Evolutionary conservation across 495 filamentous ascomycete genomes (phyloP), one percentile per base, ranked within the genome.

Genomic region (Penicillium psychrofluorescens): DNA sequence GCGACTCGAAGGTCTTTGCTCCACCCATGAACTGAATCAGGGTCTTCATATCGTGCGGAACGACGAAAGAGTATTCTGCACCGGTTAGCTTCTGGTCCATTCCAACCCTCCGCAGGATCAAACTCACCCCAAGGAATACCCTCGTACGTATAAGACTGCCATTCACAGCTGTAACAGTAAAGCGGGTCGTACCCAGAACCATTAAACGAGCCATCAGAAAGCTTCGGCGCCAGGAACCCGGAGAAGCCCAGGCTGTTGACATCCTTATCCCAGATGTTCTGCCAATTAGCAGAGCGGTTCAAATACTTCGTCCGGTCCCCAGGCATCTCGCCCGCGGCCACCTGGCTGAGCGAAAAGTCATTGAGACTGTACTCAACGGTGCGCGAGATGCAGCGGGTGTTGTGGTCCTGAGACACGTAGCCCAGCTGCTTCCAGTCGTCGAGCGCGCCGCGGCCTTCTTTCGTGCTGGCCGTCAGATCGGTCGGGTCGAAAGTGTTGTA

Each of bases 341-440:
- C 76, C 50, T 83, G 75, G 9, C 80, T 66, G 35, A 88, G 74
- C 35, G 74, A 75, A 54, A 84, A 88, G 58, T 88, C 84, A 59
- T 86, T 83, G 43, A 86, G 84, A 37, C 76, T 75, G 59, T 88
- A 87, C 55, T 87, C 84, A 0, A 87, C 71, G 0, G 82, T 86
- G 3, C 83, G 70, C 1, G 79, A 84, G 34, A 88, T 75, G 51
- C 74, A 80, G 16, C 84, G 70, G 2, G 84, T 86, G 62, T 84
- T 78, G 11, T 75, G 79, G 13, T 84, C 83, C 40, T 83, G 77
- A 2, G 83, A 82, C 36, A 85, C 80, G 51, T 74, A 85, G 2
- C 83, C 83, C 29, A 80, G 72, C 53, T 76, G 74, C 43, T 84
- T 77, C 81, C 81, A 84, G 54, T 74, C 77, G 42, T 79, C 77